Base-by-base conservation (phyloP, 1,284 basidiomycete genomes). In the Moesziomyces antarcticus region DNA sequence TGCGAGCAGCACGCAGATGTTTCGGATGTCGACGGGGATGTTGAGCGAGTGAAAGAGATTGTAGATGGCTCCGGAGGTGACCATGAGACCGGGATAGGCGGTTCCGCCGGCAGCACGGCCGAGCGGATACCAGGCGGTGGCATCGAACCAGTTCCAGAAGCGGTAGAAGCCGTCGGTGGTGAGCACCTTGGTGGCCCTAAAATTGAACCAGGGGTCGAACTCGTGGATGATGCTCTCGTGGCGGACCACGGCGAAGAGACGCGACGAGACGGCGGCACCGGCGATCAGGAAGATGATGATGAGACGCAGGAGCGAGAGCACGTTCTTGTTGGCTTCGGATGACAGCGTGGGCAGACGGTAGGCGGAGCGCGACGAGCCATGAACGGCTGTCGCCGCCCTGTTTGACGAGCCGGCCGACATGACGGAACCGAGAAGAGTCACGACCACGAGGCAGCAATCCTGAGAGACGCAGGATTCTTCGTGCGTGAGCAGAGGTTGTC, bases 221-320 rank as follows among this genome's bases (percentile, higher is more conserved):
- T 99, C 96, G 86, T 98, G 96, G 80, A 98, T 98, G 82, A 99
- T 94, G 88, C 93, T 94, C 87, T 99, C 97, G 85, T 97, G 97
- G 76, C 98, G 93, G 73, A 99, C 88, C 78, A 99, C 97, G 69
- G 96, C 95, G 84, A 99, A 99, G 79, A 99, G 88, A 84, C 97
- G 91, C 62, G 94, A 96, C 40, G 94, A 91, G 81, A 99, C 92
- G 42, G 97, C 97, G 68, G 96, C 94, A 60, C 89, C 82, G 18
- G 81, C 79, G 40, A 84, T 82, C 57, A 83, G 61, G 30, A 80
- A 62, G 59, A 84, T 79, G 64, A 82, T 82, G 60, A 84, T 75
- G 22, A 78, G 71, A 30, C 80, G 73, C 30, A 82, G 68, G 21
- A 82, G 74, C 43, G 80, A 79, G 44, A 77, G 72, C 30, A 77